A percentile compares a stretch with the other conserved stretches of the same genome.
These are phyloP conservation scores for Phytophthora litchii DNA, from an alignment of 352 stramenopile genomes.

Conservation along the genomic window DNA sequence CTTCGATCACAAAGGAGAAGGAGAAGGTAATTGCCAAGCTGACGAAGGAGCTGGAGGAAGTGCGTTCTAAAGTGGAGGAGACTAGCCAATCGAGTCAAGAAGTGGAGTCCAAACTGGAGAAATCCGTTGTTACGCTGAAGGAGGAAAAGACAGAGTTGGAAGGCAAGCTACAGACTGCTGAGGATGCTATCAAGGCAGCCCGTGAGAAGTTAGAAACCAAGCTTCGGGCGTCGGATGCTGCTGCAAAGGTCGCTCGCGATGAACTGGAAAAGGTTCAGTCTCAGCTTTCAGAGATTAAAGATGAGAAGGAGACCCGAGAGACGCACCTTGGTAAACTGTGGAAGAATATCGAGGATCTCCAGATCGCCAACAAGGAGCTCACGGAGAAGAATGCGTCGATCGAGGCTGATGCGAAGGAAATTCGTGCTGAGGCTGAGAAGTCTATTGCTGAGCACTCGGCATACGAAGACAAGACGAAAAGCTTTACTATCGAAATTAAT, in stretches of 20 bases:
- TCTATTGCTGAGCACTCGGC: conserved; percentile 36
- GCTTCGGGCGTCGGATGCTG: conserved; percentile 10
- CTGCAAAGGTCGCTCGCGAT: conserved; percentile 18
- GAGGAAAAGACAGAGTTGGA: conserved; percentile 30
- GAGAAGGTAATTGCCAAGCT: conserved; percentile 32
- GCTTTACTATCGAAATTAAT: conserved; percentile 36
- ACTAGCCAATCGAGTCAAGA: conserved; percentile 17
- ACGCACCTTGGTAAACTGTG: conserved; percentile 58
- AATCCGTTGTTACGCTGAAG: conserved; percentile 16
- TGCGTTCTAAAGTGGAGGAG: conserved; percentile 26
- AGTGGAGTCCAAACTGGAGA: conserved; percentile 25
- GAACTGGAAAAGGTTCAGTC: conserved; percentile 38
- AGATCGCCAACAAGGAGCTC: conserved; percentile 52
- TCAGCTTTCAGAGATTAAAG: conserved; percentile 36
- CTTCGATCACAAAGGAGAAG: conserved; percentile 27
- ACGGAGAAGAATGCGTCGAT: conserved; percentile 50
- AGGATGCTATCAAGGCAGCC: conserved; percentile 10
- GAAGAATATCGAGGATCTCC: conserved; percentile 60
- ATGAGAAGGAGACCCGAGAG: conserved; percentile 48
- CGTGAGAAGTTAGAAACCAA: conserved; percentile 5
- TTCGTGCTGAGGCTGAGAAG: conserved; percentile 49
- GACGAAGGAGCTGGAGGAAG: conserved; percentile 35
- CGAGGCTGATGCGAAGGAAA: conserved; percentile 45
- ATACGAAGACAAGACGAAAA: conserved; percentile 37
- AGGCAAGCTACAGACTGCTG: conserved; percentile 20